Percentiles rank a stretch among this genome's conserved stretches.
phyloP scores from a whole-genome alignment of 371 early-diverging fungal genomes.

The Chytridium lagenaria region DNA sequence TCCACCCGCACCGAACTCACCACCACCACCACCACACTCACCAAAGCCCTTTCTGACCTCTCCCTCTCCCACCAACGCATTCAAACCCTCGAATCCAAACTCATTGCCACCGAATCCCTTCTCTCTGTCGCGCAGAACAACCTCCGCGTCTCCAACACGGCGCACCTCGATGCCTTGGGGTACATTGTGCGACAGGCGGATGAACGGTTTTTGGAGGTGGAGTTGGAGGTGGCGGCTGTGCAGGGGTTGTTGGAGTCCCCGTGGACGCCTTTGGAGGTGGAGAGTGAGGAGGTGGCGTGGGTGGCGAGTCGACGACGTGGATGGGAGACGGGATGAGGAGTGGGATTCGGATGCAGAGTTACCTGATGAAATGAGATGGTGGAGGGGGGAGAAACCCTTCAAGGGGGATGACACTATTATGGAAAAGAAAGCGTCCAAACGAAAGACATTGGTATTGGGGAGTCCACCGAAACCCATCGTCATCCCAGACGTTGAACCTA shows the following conservation, averaged over 20 bases:
- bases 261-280: slow-evolving; percentile 34
- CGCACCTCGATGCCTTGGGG: slow-evolving; percentile 36
- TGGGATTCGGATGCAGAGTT: slow-evolving; percentile 52
- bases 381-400: background rate
- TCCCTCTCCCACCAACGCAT: too few relatives aligned
- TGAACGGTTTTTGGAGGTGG: slow-evolving; percentile 34
- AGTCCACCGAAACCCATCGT: background rate
- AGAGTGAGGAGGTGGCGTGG: slow-evolving; percentile 19
- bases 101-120: slow-evolving; percentile 39
- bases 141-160: slow-evolving; percentile 40
- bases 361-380: slow-evolving; percentile 8
- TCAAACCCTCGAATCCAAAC: slow-evolving; percentile 24
- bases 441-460: background rate
- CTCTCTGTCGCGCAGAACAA: slow-evolving; percentile 39
- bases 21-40: slow-evolving; percentile 16
- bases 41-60: too few relatives aligned
- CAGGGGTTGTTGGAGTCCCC: slow-evolving; percentile 34
- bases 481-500: background rate
- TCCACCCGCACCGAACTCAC: slow-evolving; percentile 30
- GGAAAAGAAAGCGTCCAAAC: background rate
- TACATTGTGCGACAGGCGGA: slow-evolving; percentile 40
- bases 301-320: slow-evolving; percentile 41
- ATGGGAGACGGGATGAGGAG: too few relatives aligned
- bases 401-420: background rate
- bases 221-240: slow-evolving; percentile 45